A percentile compares a stretch with the other conserved stretches of the same genome.
Evolutionary conservation across 306 rosid genomes (phyloP).

Genomic region (Alnus rubra): DNA sequence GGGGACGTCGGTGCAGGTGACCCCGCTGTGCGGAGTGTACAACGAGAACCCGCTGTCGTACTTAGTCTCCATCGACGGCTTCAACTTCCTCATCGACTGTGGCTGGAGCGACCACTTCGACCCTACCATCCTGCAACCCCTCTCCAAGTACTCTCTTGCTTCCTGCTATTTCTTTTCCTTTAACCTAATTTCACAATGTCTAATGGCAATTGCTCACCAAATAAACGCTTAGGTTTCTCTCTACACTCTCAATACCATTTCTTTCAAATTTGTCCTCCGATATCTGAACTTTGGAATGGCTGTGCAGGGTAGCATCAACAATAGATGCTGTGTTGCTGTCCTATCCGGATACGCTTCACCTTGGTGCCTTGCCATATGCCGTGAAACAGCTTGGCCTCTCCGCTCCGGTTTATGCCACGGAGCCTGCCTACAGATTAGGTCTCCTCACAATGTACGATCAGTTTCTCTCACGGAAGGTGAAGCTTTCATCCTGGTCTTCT

Average conservation of each 20-base stretch:
- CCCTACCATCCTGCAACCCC: slow-evolving; percentile 79
- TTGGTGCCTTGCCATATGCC: slow-evolving; percentile 91
- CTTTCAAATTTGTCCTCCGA: not conserved
- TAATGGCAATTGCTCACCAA: not conserved
- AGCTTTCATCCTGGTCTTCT: slow-evolving; percentile 13
- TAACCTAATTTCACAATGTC: not conserved
- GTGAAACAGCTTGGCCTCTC: slow-evolving; percentile 79
- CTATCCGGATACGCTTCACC: slow-evolving; percentile 90
- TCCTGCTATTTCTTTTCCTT: not conserved
- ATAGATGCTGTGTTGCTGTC: slow-evolving; percentile 88
- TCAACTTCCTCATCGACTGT: slow-evolving; percentile 89
- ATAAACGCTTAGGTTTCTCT: not conserved
- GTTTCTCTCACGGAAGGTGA: slow-evolving; percentile 80
- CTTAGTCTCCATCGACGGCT: slow-evolving; percentile 80
- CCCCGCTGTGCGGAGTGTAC: slow-evolving; percentile 87
- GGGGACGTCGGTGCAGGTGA: slow-evolving; percentile 95
- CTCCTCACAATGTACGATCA: slow-evolving; percentile 97
- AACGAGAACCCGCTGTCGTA: slow-evolving; percentile 92
- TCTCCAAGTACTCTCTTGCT: slow-evolving; percentile 58
- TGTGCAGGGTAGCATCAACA: slow-evolving; percentile 72
- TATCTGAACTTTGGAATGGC: slow-evolving; percentile 11
- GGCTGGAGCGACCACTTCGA: slow-evolving; percentile 98
- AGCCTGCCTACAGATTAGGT: slow-evolving; percentile 85
- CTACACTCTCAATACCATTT: slow-evolving; percentile 6
- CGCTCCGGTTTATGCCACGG: slow-evolving; percentile 80